Conservation (phyloP, 176 grass and related monocot species). For the Secale cereale region DNA sequence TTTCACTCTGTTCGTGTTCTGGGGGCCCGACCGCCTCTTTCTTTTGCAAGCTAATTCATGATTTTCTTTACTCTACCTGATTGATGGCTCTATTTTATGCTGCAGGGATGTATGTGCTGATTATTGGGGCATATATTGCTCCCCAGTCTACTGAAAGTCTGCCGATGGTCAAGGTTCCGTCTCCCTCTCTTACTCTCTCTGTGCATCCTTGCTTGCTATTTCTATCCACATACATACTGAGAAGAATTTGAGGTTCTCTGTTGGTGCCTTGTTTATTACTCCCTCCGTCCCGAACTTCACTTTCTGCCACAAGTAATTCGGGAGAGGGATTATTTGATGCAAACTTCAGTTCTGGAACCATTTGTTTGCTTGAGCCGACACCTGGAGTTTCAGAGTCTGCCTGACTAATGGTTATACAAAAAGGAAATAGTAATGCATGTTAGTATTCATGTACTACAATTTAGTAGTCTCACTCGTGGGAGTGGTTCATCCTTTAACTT, state of each 20-base stretch:
- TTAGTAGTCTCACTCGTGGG: not conserved
- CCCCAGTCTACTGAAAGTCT: conserved; percentile 1
- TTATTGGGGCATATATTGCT: conserved; percentile 51
- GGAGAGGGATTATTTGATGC: not conserved
- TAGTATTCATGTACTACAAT: not conserved
- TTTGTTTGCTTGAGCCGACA: not conserved
- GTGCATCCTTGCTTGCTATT: not conserved
- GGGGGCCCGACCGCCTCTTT: not conserved
- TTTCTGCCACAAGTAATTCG: no score
- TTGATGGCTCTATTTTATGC: conserved; percentile 2
- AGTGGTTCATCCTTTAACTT: not conserved
- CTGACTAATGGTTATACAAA: not conserved
- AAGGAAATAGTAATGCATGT: not conserved
- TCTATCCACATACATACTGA: not conserved
- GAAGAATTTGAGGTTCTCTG: not conserved
- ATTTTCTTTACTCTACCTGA: conserved; percentile 3
- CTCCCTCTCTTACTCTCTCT: not conserved
- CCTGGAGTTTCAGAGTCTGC: not conserved
- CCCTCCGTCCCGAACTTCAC: no score
- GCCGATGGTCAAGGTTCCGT: conserved; percentile 52
- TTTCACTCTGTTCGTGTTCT: not conserved
- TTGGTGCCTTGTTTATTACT: not conserved
- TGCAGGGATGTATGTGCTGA: conserved; percentile 85
- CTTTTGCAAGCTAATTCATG: not conserved
- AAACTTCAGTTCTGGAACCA: conserved; percentile 4